These are phyloP conservation scores for Mycena haematopus DNA, from an alignment of 768 basidiomycete genomes.

Conservation along the genomic window DNA sequence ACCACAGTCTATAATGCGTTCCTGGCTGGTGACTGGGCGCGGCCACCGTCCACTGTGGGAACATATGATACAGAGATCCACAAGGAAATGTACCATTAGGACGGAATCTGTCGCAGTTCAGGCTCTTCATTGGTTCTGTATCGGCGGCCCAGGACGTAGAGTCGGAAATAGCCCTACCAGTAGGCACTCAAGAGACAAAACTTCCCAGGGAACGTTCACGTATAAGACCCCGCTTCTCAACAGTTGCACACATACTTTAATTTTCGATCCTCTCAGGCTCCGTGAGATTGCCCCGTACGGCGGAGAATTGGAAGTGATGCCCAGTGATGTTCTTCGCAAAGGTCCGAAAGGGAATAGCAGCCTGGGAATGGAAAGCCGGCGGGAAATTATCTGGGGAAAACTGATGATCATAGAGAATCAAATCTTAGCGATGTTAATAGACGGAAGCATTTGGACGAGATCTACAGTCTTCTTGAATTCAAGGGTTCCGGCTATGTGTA, in stretches of 20 bases:
- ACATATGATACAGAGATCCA: constrained; percentile 4
- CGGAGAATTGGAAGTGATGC: background rate
- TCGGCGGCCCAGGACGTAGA: background rate
- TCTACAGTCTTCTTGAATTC: background rate
- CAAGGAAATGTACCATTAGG: background rate
- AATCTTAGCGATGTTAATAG: constrained; percentile 13
- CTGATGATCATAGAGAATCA: constrained; percentile 17
- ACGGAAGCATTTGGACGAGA: background rate
- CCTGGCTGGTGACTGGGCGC: background rate
- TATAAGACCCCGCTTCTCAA: constrained; percentile 10
- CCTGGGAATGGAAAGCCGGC: constrained; percentile 11
- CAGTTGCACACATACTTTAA: constrained; percentile 3
- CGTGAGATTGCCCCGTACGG: constrained; percentile 15
- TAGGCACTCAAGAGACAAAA: background rate
- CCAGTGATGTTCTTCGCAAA: background rate
- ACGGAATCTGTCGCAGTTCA: background rate
- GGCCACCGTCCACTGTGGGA: background rate
- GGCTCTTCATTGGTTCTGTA: background rate
- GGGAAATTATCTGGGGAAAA: background rate
- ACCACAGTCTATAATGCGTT: background rate
- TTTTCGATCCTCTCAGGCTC: constrained; percentile 28
- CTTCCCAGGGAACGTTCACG: background rate
- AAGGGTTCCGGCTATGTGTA: background rate
- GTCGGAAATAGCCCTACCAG: too few species aligned
- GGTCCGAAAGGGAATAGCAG: constrained; percentile 14